phyloP scores from a whole-genome alignment of 345 rosid genomes.

The Eucalyptus polybractea region DNA sequence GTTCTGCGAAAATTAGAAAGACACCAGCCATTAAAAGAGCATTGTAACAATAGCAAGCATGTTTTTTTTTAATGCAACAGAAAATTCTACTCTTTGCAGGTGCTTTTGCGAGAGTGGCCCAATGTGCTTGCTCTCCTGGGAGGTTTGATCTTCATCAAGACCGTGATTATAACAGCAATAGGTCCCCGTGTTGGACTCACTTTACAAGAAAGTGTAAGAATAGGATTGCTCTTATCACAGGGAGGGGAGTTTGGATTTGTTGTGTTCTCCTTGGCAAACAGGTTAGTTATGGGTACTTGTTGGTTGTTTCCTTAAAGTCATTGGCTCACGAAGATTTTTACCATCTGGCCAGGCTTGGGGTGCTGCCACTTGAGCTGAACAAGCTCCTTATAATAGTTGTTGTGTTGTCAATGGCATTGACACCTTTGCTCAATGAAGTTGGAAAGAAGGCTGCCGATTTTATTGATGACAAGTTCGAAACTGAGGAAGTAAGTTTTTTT shows the following conservation, averaged over 20 bases:
- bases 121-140: conserved; percentile 86
- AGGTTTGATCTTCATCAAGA: conserved; percentile 84
- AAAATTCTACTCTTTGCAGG: conserved; percentile 24
- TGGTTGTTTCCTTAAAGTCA: background rate
- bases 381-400: conserved; percentile 94
- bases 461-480: conserved; percentile 40
- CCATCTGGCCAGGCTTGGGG: conserved; percentile 63
- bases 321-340: background rate
- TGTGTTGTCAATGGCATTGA: conserved; percentile 91
- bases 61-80: background rate
- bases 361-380: conserved; percentile 95
- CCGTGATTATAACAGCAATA: conserved; percentile 69
- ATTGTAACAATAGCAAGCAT: background rate
- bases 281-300: conserved; percentile 24
- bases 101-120: conserved; percentile 87
- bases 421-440: conserved; percentile 79
- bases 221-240: conserved; percentile 87
- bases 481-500: conserved; percentile 26
- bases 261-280: conserved; percentile 90
- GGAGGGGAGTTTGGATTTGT: conserved; percentile 98
- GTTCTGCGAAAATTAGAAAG: background rate
- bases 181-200: conserved; percentile 98
- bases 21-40: background rate
- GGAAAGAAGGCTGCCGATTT: conserved; percentile 81
- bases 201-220: conserved; percentile 77